Conservation (phyloP, 768 basidiomycete species). For the Phallus indusiatus region DNA sequence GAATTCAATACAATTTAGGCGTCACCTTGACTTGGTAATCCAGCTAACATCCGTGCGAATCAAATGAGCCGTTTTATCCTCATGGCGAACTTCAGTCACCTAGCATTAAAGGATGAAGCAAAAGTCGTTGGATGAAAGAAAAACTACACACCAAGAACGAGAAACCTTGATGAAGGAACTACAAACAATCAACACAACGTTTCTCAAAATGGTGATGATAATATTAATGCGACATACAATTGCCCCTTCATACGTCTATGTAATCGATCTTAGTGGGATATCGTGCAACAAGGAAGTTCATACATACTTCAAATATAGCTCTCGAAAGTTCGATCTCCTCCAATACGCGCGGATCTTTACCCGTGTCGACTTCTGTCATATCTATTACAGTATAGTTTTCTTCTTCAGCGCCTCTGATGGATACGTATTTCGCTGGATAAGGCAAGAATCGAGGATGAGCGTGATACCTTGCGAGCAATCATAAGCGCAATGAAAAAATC, state of each 20-base stretch:
- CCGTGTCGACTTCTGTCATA: constrained; percentile 34
- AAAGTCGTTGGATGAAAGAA: not conserved
- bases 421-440: constrained; percentile 60
- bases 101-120: constrained; percentile 19
- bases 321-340: constrained; percentile 81
- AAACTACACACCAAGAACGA: constrained; percentile 55
- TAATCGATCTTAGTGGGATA: not conserved
- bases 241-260: constrained; percentile 63
- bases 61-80: constrained; percentile 60
- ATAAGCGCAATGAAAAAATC: not conserved
- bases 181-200: constrained; percentile 5
- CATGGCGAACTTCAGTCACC: constrained; percentile 77
- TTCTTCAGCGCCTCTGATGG: constrained; percentile 70
- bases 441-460: constrained; percentile 73
- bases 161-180: constrained; percentile 86
- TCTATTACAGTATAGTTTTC: constrained; percentile 73
- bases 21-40: constrained; percentile 63
- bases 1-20: not conserved
- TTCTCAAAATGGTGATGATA: not conserved
- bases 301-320: constrained; percentile 64
- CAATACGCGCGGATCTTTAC: constrained; percentile 36
- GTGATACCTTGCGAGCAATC: constrained; percentile 52
- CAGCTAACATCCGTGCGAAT: constrained; percentile 73
- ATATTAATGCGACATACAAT: constrained; percentile 39
- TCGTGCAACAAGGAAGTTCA: not conserved